Evolutionary conservation across 78 protist species (phyloP).

Genomic region (Polysphondylium violaceum): DNA sequence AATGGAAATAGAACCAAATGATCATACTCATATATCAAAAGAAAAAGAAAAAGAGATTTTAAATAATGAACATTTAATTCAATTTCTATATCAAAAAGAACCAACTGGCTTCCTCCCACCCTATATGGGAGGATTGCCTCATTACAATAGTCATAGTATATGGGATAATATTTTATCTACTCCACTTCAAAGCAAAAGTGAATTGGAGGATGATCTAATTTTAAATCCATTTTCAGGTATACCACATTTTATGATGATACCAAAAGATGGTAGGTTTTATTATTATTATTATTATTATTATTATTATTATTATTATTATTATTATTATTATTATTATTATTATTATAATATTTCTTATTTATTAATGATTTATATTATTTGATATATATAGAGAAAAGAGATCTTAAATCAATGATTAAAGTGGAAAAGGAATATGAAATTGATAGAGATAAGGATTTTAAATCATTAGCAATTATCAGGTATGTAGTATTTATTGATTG

Average conservation of each 20-base stretch:
- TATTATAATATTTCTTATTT: too few relatives aligned
- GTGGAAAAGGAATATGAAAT: slow-evolving; percentile 57
- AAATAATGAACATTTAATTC: slow-evolving; percentile 10
- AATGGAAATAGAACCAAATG: not conserved
- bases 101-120: too few relatives aligned
- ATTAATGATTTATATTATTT: too few relatives aligned
- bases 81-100: slow-evolving; percentile 20
- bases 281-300: too few relatives aligned
- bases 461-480: slow-evolving; percentile 36
- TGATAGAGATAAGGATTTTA: slow-evolving; percentile 55
- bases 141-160: not conserved
- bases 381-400: slow-evolving; percentile 16
- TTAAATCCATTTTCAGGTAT: slow-evolving; percentile 47
- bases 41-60: slow-evolving; percentile 19
- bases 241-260: slow-evolving; percentile 28
- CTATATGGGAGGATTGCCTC: too few relatives aligned
- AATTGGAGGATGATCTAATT: slow-evolving; percentile 45
- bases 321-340: too few relatives aligned
- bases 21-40: not conserved
- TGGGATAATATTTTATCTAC: slow-evolving; percentile 36
- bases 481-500: too few relatives aligned
- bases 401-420: slow-evolving; percentile 36
- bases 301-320: too few relatives aligned
- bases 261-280: slow-evolving; percentile 16
- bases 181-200: not conserved